These are phyloP conservation scores for Vigna unguiculata DNA, from an alignment of 306 rosid species.

Conservation along the genomic window DNA sequence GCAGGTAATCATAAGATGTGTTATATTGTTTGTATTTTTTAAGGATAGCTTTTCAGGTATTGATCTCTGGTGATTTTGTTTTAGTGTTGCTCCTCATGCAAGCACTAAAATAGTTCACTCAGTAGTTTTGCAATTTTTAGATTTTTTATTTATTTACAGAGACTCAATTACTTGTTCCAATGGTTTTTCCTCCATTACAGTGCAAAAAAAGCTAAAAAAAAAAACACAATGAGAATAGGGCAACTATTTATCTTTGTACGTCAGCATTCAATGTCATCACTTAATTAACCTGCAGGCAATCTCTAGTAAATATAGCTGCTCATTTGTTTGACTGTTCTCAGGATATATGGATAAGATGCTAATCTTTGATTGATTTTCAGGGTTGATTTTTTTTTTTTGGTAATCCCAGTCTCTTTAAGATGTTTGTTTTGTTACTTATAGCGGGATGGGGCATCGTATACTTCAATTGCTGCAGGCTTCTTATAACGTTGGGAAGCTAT, in stretches of 20 bases:
- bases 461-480: too few relatives aligned
- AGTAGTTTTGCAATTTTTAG: slow-evolving; percentile 11
- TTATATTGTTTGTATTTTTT: slow-evolving; percentile 43
- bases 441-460: too few relatives aligned
- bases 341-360: background rate
- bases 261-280: slow-evolving; percentile 34
- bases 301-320: slow-evolving; percentile 13
- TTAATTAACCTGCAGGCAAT: background rate
- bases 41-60: slow-evolving; percentile 24
- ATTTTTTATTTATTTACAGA: slow-evolving; percentile 10
- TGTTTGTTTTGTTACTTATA: too few relatives aligned
- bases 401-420: background rate
- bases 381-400: background rate
- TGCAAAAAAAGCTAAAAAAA: slow-evolving; percentile 10
- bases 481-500: too few relatives aligned
- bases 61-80: slow-evolving; percentile 44
- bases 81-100: slow-evolving; percentile 27
- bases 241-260: background rate
- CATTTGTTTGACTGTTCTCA: background rate
- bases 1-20: slow-evolving; percentile 32
- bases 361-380: background rate
- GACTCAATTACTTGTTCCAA: slow-evolving; percentile 32
- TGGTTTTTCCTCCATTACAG: slow-evolving; percentile 19
- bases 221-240: slow-evolving; percentile 18
- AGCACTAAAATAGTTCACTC: slow-evolving; percentile 31